Base-by-base conservation (phyloP, 2,329 filamentous ascomycete genomes). In the Epichloe sibirici region DNA sequence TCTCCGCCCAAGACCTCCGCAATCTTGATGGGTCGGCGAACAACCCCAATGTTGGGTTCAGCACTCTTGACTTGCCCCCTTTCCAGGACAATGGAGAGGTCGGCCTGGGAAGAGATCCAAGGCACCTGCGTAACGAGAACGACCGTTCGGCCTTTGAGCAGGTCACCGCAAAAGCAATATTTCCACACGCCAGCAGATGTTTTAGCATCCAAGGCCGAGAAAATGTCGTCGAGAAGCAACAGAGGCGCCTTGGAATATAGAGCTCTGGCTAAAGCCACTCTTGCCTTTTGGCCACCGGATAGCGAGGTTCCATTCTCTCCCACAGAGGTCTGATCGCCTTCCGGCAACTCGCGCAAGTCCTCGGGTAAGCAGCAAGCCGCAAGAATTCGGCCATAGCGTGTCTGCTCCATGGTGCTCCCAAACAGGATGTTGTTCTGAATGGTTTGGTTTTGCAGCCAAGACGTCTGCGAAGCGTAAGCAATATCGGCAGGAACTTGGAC, bases 121-220 rank as follows among this genome's bases (percentile, higher is more conserved):
- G 72, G 74, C 40, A 77, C 61, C 57, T 82, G 79, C 3, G 77
- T 80, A 3, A 82, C 78, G 15, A 82, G 66, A 5, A 82, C 72
- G 1, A 74, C 70, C 1, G 79, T 82, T 34, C 78, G 69, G 8
- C 73, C 76, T 21, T 68, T 68, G 9, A 82, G 68, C 28, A 82
- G 59, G 47, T 78, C 75, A 46, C 72, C 69, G 54, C 78, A 80
- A 59, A 83, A 82, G 57, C 76, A 80, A 51, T 74, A 68, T 53
- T 77, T 72, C 74, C 78, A 82, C 2, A 83, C 69, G 3, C 71
- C 67, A 15, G 75, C 74, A 1, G 76, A 74, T 0, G 79, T 82
- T 57, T 79, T 78, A 17, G 78, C 72, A 57, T 82, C 79, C 0
- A 82, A 67, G 0, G 79, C 79, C 1, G 78, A 78, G 56, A 82